Evolutionary conservation across 1,284 basidiomycete genomes (phyloP).

Genomic region (Trametes pubescens): DNA sequence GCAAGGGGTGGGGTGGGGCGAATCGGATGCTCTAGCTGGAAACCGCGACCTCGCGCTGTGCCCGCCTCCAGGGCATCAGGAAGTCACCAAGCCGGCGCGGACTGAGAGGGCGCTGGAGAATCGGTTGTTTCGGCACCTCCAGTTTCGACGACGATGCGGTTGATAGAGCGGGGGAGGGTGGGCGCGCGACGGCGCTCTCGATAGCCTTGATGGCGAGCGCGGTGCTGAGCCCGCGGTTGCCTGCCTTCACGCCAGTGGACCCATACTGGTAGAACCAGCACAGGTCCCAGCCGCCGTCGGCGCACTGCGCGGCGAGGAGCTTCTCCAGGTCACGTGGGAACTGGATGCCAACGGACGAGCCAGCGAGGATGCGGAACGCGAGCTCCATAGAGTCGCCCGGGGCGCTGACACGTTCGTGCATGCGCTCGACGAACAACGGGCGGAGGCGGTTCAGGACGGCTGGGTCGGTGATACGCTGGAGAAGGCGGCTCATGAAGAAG

Average conservation of each 20-base stretch:
- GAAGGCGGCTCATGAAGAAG: conserved; percentile 59
- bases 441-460: conserved; percentile 46
- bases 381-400: conserved; percentile 54
- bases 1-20: neutral
- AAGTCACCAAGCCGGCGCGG: conserved; percentile 25
- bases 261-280: conserved; percentile 61
- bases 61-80: conserved; percentile 26
- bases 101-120: conserved; percentile 15
- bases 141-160: conserved; percentile 20
- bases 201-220: conserved; percentile 47
- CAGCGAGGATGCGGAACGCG: conserved; percentile 58
- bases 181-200: conserved; percentile 26
- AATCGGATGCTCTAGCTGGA: conserved; percentile 2
- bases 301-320: conserved; percentile 53
- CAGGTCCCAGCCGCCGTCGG: conserved; percentile 59
- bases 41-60: conserved; percentile 10
- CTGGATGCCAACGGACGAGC: conserved; percentile 49
- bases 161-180: conserved; percentile 26
- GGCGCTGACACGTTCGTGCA: conserved; percentile 58
- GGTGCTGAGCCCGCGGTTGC: conserved; percentile 54
- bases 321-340: conserved; percentile 52
- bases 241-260: conserved; percentile 47
- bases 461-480: conserved; percentile 45
- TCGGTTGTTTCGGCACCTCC: conserved; percentile 9
- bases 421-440: conserved; percentile 51